These are phyloP conservation scores for Trichoderma arundinaceum DNA, from an alignment of 2,329 filamentous ascomycete species.

Conservation along the genomic window DNA sequence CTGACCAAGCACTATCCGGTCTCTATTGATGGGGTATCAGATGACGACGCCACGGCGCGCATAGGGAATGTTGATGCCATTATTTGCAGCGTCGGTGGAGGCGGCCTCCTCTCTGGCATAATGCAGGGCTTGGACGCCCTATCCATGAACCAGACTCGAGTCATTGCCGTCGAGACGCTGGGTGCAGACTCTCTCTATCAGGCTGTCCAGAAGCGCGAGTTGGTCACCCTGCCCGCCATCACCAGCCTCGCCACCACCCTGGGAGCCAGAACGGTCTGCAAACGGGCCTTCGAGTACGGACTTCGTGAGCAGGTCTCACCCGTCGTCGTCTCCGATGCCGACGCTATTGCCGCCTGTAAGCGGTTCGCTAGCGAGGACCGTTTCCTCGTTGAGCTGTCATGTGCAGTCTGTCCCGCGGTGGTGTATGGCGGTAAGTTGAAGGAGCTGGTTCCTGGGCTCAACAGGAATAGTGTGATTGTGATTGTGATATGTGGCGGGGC, in stretches of 20 bases:
- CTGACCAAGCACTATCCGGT: slow-evolving; percentile 36
- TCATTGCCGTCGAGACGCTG: slow-evolving; percentile 74
- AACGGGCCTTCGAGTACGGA: slow-evolving; percentile 47
- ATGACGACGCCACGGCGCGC: slow-evolving; percentile 66
- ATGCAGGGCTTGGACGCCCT: slow-evolving; percentile 62
- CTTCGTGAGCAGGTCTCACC: slow-evolving; percentile 39
- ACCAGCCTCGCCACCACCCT: slow-evolving; percentile 74
- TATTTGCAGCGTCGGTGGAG: slow-evolving; percentile 79
- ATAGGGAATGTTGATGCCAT: slow-evolving; percentile 62
- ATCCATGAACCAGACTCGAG: slow-evolving; percentile 43
- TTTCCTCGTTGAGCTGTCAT: slow-evolving; percentile 42
- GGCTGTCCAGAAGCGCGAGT: slow-evolving; percentile 57
- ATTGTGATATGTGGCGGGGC: slow-evolving; percentile 43
- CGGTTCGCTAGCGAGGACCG: slow-evolving; percentile 41
- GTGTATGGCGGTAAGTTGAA: slow-evolving; percentile 39
- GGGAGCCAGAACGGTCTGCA: slow-evolving; percentile 69
- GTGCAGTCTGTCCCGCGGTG: slow-evolving; percentile 41
- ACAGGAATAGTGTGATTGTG: slow-evolving; percentile 39
- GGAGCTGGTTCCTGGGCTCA: slow-evolving; percentile 36
- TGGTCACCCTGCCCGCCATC: slow-evolving; percentile 70
- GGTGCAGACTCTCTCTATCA: slow-evolving; percentile 71
- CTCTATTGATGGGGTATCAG: slow-evolving; percentile 63
- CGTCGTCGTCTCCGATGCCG: slow-evolving; percentile 39
- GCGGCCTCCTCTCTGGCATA: slow-evolving; percentile 77
- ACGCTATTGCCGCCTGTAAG: slow-evolving; percentile 39